Conservation (phyloP, 352 stramenopile genomes). For the Pythium chondricola region DNA sequence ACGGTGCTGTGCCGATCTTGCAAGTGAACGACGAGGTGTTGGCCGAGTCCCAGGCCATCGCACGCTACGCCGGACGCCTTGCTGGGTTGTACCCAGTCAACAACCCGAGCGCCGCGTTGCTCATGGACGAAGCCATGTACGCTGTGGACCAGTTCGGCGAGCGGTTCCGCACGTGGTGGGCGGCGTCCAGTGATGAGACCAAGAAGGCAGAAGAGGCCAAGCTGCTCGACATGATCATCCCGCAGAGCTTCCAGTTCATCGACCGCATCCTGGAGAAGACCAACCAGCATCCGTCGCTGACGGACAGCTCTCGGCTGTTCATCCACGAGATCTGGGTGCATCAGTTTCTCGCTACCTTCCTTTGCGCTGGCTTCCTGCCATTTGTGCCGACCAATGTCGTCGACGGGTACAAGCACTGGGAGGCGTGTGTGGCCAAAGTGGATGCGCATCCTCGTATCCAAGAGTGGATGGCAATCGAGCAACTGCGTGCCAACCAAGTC, state of each 20-base stretch:
- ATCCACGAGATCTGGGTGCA: constrained; percentile 1
- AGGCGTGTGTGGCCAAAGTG: not conserved
- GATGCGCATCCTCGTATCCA: not conserved
- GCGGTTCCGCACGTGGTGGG: not conserved
- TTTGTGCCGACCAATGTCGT: not conserved
- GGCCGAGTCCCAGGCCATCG: constrained; percentile 21
- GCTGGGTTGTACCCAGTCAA: constrained; percentile 25
- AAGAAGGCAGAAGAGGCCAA: not conserved
- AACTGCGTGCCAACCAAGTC: not conserved
- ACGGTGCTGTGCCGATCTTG: constrained; percentile 22
- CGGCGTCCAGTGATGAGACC: too few species aligned
- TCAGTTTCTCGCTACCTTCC: not conserved
- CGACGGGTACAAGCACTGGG: constrained; percentile 1
- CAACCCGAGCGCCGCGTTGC: too few species aligned
- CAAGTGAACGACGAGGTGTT: constrained; percentile 20
- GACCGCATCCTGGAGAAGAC: constrained; percentile 1
- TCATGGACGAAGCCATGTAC: too few species aligned
- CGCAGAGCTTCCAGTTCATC: not conserved
- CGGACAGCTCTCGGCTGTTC: not conserved
- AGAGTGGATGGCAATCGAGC: not conserved
- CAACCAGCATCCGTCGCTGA: not conserved
- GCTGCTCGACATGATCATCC: not conserved
- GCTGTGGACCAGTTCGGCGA: constrained; percentile 4
- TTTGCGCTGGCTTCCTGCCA: not conserved
- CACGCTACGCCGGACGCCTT: constrained; percentile 25